These are phyloP conservation scores for Pezicula neosporulosa DNA, from an alignment of 2,329 filamentous ascomycete species.

Conservation along the genomic window DNA sequence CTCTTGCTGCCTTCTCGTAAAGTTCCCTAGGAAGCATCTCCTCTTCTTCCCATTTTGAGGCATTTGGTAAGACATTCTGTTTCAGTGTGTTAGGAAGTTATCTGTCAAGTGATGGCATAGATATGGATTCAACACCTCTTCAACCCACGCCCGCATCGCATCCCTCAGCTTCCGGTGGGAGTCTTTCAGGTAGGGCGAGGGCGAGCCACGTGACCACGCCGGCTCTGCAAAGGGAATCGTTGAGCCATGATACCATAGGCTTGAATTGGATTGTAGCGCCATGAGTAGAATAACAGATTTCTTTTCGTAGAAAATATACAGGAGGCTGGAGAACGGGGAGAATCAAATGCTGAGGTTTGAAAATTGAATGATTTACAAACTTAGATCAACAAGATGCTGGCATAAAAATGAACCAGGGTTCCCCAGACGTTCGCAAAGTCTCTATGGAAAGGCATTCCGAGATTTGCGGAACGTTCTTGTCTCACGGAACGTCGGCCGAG, in stretches of 20 bases:
- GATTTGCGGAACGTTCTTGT: too few relatives aligned
- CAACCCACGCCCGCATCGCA: background rate
- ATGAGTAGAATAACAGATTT: background rate
- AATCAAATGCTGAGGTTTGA: too few relatives aligned
- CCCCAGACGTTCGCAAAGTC: too few relatives aligned
- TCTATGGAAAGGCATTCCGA: too few relatives aligned
- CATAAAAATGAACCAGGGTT: too few relatives aligned
- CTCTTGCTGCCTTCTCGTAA: background rate
- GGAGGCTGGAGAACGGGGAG: too few relatives aligned
- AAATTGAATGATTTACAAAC: too few relatives aligned
- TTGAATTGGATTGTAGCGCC: background rate
- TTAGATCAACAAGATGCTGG: too few relatives aligned
- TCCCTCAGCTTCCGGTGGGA: background rate
- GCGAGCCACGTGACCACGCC: background rate
- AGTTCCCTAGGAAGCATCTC: background rate
- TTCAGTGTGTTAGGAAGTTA: background rate
- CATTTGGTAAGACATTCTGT: background rate
- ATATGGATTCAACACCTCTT: background rate
- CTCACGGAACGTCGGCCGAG: too few relatives aligned
- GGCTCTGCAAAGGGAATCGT: background rate
- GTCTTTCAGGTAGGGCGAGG: background rate
- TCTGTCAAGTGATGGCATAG: too few relatives aligned
- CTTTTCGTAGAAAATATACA: background rate
- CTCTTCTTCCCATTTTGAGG: background rate
- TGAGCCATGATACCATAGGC: background rate